Conservation (phyloP, 495 filamentous ascomycete species). For the Lophiotrema nucula region DNA sequence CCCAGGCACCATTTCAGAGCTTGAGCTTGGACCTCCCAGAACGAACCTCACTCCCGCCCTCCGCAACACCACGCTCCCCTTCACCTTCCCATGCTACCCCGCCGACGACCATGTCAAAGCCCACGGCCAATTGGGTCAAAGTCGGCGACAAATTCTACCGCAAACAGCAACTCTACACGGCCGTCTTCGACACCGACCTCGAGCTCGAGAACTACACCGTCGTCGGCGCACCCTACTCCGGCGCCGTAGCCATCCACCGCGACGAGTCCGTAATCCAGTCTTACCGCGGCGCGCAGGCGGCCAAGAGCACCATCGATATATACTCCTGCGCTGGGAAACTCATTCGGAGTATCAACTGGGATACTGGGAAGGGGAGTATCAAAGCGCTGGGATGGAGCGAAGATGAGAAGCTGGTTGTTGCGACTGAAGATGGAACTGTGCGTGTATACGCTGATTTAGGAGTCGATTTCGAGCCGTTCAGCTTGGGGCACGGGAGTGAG, state of each 20-base stretch:
- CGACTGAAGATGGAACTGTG: conserved; percentile 87
- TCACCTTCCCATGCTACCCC: conserved; percentile 5
- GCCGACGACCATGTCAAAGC: conserved; percentile 48
- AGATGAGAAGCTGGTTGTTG: conserved; percentile 86
- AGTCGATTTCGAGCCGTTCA: conserved; percentile 92
- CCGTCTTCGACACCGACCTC: conserved; percentile 84
- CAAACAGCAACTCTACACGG: conserved; percentile 87
- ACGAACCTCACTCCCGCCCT: background rate
- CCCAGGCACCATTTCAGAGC: background rate
- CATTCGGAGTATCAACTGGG: conserved; percentile 65
- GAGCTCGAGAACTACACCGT: conserved; percentile 95
- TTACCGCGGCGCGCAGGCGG: conserved; percentile 65
- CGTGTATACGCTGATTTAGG: conserved; percentile 88
- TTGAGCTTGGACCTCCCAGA: background rate
- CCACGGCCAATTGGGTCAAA: conserved; percentile 89
- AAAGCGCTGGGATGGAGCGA: conserved; percentile 94
- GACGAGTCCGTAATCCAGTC: conserved; percentile 82
- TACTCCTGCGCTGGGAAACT: conserved; percentile 89
- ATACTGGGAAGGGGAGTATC: conserved; percentile 86
- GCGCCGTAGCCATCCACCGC: conserved; percentile 83
- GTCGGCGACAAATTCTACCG: conserved; percentile 91
- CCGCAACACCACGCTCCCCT: background rate
- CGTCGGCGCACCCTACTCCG: conserved; percentile 89
- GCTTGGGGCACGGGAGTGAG: conserved; percentile 86
- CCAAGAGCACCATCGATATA: conserved; percentile 86